A percentile compares a stretch with the other conserved stretches of the same genome.
Evolutionary conservation across 2,329 filamentous ascomycete species (phyloP).

Genomic region (Zymoseptoria tritici): DNA sequence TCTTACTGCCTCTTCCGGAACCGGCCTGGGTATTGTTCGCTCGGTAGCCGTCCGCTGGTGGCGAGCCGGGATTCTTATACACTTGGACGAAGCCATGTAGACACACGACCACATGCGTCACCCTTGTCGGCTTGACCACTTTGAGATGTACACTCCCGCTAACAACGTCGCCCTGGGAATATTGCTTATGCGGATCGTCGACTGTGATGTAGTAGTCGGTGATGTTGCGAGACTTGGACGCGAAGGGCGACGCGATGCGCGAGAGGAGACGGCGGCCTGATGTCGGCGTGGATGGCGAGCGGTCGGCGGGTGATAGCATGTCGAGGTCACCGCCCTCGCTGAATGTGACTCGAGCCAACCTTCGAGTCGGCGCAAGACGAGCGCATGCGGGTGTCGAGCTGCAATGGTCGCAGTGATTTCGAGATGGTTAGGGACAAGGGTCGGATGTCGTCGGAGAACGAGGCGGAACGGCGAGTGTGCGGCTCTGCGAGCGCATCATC

Average conservation of each 20-base stretch:
- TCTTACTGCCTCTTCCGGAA: slow-evolving; percentile 46
- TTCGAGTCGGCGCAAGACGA: background rate
- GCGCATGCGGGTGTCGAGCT: background rate
- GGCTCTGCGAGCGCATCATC: background rate
- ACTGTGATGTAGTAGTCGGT: slow-evolving; percentile 72
- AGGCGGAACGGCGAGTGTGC: background rate
- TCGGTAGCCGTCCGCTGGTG: slow-evolving; percentile 46
- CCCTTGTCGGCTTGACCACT: slow-evolving; percentile 64
- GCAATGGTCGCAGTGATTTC: background rate
- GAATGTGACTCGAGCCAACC: background rate
- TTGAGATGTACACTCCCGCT: slow-evolving; percentile 65
- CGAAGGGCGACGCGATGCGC: slow-evolving; percentile 48
- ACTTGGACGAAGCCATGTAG: slow-evolving; percentile 74
- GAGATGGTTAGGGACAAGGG: background rate
- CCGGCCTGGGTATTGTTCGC: slow-evolving; percentile 44
- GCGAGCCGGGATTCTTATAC: slow-evolving; percentile 60
- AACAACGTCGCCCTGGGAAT: slow-evolving; percentile 67
- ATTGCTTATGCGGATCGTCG: slow-evolving; percentile 70
- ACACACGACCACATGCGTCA: slow-evolving; percentile 73
- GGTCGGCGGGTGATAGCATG: slow-evolving; percentile 1
- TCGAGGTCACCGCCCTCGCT: background rate
- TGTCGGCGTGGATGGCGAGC: slow-evolving; percentile 8
- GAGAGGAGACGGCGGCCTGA: slow-evolving; percentile 39
- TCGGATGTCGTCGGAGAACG: background rate
- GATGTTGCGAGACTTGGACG: slow-evolving; percentile 54